These are phyloP conservation scores for Cucurbita argyrosperma DNA, from an alignment of 306 rosid species.

Conservation along the genomic window DNA sequence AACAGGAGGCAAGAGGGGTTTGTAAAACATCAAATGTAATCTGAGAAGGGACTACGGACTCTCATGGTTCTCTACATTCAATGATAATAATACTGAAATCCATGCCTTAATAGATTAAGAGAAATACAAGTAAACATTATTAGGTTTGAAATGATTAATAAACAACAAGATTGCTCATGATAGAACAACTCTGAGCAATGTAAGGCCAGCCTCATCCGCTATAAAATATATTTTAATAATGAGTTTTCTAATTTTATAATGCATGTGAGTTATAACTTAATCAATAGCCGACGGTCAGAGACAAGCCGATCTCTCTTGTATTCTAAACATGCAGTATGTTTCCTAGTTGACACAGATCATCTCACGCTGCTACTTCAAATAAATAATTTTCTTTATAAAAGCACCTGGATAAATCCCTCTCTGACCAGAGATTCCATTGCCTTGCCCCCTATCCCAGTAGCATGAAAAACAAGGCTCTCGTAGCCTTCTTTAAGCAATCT, in stretches of 20 bases:
- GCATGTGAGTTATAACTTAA: not conserved
- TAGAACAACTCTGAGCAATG: not conserved
- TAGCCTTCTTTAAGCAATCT: slow-evolving; percentile 60
- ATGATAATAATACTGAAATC: not conserved
- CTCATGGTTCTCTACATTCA: not conserved
- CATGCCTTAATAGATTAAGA: not conserved
- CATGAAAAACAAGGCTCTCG: slow-evolving; percentile 78
- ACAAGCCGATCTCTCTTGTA: not conserved
- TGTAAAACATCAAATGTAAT: not conserved
- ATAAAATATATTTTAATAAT: not conserved
- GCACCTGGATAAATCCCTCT: slow-evolving; percentile 81
- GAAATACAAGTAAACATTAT: not conserved
- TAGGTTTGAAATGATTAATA: not conserved
- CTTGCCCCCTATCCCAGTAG: slow-evolving; percentile 90
- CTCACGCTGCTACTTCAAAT: not conserved
- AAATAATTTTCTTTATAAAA: not conserved
- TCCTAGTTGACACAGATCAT: not conserved
- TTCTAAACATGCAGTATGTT: not conserved
- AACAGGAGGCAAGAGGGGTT: not conserved
- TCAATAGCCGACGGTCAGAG: not conserved
- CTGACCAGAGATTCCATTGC: slow-evolving; percentile 88
- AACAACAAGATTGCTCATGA: not conserved
- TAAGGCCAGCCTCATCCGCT: not conserved
- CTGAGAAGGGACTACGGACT: not conserved
- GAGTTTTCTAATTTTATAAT: not conserved